A percentile compares a stretch with the other conserved stretches of the same genome.
Conservation (phyloP, 176 grass and related monocot genomes). For the Carex myosuroides region DNA sequence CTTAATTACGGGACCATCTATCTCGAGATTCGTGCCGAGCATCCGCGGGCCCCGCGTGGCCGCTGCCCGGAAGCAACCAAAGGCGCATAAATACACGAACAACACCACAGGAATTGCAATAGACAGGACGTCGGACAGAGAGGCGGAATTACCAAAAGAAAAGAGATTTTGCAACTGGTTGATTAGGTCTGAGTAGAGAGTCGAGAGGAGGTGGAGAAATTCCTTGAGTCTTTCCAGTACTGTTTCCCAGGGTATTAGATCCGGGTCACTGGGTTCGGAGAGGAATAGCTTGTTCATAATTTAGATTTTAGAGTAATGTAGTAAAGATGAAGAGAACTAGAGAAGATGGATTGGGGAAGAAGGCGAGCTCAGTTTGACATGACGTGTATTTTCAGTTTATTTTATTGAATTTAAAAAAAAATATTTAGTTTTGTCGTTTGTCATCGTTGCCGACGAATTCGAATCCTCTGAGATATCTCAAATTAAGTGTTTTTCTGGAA, state of each 20-base stretch:
- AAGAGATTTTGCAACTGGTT: not conserved
- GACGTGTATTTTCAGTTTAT: not conserved
- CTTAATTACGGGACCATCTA: not conserved
- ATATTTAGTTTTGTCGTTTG: not conserved
- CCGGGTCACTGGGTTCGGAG: slow-evolving; percentile 1
- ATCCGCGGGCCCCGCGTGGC: not conserved
- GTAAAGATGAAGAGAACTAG: not conserved
- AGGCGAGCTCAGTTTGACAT: too few relatives aligned
- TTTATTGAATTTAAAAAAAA: not conserved
- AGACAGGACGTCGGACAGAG: not conserved
- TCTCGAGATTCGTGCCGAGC: not conserved
- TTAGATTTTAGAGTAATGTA: not conserved
- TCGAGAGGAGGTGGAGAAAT: slow-evolving; percentile 10
- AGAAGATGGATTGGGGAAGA: slow-evolving; percentile 4
- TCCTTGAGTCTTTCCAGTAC: slow-evolving; percentile 11
- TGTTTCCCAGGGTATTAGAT: slow-evolving; percentile 12
- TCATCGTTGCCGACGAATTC: not conserved
- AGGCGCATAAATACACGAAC: not conserved
- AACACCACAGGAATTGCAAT: not conserved
- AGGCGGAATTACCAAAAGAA: not conserved
- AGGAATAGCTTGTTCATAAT: slow-evolving; percentile 8
- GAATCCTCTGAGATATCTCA: too few relatives aligned
- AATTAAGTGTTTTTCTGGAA: too few relatives aligned
- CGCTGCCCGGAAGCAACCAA: not conserved
- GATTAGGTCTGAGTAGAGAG: slow-evolving; percentile 9